A percentile compares a stretch with the other conserved stretches of the same genome.
Conservation (phyloP, 441 rosid species). For the Arabidopsis hybrid region DNA sequence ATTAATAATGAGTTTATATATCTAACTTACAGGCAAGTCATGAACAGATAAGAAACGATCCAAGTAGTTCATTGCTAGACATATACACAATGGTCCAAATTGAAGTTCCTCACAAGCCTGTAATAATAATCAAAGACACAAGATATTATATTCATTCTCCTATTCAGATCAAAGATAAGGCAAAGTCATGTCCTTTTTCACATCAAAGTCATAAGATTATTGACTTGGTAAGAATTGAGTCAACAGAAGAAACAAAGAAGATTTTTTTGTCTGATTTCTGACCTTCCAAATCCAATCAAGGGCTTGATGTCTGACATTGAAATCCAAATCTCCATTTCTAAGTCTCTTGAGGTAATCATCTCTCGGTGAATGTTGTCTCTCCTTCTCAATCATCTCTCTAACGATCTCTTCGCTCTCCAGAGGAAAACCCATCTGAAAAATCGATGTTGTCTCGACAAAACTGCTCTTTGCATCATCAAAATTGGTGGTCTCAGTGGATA, state of each 20-base stretch:
- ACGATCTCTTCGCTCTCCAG: slow-evolving; percentile 52
- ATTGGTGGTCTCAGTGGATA: slow-evolving; percentile 51
- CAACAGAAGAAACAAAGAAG: slow-evolving; percentile 29
- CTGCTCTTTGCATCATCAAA: slow-evolving; percentile 45
- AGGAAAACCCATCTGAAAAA: slow-evolving; percentile 53
- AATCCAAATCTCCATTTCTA: slow-evolving; percentile 53
- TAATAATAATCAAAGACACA: slow-evolving; percentile 17
- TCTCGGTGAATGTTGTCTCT: slow-evolving; percentile 52
- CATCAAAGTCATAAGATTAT: slow-evolving; percentile 29
- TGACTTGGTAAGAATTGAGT: slow-evolving; percentile 40
- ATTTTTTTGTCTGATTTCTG: too few species aligned
- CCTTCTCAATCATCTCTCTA: slow-evolving; percentile 56
- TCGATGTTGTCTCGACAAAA: slow-evolving; percentile 37
- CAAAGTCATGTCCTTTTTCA: slow-evolving; percentile 38
- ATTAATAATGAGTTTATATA: slow-evolving; percentile 30
- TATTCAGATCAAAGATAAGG: slow-evolving; percentile 21
- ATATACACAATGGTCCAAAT: slow-evolving; percentile 63
- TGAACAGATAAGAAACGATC: slow-evolving; percentile 79
- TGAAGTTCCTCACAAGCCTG: slow-evolving; percentile 74
- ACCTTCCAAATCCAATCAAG: slow-evolving; percentile 70
- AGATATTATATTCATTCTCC: not conserved
- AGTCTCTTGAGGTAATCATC: slow-evolving; percentile 61
- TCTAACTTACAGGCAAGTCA: slow-evolving; percentile 57
- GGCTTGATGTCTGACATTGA: slow-evolving; percentile 52
- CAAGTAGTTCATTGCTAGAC: slow-evolving; percentile 70